Percentiles rank a stretch among this genome's conserved stretches.
These are phyloP conservation scores for Penicillium expansum DNA, from an alignment of 2,329 filamentous ascomycete species.

Conservation along the genomic window DNA sequence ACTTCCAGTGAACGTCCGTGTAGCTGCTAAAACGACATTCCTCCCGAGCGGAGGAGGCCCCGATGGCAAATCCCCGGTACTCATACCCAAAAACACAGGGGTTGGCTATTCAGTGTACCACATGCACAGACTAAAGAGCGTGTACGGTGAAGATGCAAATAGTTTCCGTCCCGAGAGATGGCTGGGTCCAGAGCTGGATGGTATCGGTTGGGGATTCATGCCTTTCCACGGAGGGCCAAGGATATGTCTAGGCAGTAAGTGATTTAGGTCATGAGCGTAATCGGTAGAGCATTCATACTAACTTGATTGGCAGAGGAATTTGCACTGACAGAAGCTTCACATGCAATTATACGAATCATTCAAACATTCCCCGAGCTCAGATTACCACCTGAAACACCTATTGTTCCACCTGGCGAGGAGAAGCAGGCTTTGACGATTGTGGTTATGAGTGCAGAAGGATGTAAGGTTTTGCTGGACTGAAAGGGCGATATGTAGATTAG, in stretches of 20 bases:
- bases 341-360: slow-evolving; percentile 11
- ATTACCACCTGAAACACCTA: not conserved
- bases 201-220: slow-evolving; percentile 4
- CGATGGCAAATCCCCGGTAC: not conserved
- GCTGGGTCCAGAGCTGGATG: not conserved
- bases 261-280: not conserved
- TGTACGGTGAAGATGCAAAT: slow-evolving; percentile 2
- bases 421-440: slow-evolving; percentile 23
- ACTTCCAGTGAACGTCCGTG: slow-evolving; percentile 1
- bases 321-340: slow-evolving; percentile 4
- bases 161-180: slow-evolving; percentile 4
- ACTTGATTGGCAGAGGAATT: not conserved
- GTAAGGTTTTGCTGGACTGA: slow-evolving; percentile 22
- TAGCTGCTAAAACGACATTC: slow-evolving; percentile 2
- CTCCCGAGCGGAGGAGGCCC: not conserved
- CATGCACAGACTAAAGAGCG: slow-evolving; percentile 1
- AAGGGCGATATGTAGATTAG: not conserved
- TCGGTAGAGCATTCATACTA: not conserved
- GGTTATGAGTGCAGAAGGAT: slow-evolving; percentile 25
- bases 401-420: slow-evolving; percentile 21
- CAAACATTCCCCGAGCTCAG: slow-evolving; percentile 9
- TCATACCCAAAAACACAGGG: not conserved
- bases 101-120: slow-evolving; percentile 2
- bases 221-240: slow-evolving; percentile 3
- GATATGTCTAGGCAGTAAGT: slow-evolving; percentile 4